phyloP scores from a whole-genome alignment of 306 rosid species.

The Cicer arietinum region DNA sequence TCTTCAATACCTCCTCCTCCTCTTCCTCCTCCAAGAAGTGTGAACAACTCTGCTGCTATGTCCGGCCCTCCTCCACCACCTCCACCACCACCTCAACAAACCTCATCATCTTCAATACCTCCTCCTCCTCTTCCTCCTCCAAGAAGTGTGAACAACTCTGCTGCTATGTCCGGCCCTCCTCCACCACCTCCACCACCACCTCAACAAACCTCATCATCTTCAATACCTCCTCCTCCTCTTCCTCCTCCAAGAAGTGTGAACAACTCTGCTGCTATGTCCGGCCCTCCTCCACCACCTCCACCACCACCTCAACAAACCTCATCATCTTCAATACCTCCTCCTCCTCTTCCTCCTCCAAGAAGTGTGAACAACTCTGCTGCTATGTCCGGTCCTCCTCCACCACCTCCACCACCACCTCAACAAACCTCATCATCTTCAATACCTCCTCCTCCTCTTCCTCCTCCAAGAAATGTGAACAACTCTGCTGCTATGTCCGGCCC shows the following conservation, averaged over 20 bases:
- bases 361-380: neutral
- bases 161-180: too few species aligned
- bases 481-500: constrained; percentile 35
- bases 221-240: constrained; percentile 52
- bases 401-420: too few species aligned
- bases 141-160: neutral
- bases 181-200: constrained; percentile 46
- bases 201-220: constrained; percentile 43
- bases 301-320: constrained; percentile 42
- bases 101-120: constrained; percentile 47
- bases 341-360: constrained; percentile 47
- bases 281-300: too few species aligned
- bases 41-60: neutral
- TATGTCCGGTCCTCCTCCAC: constrained; percentile 39
- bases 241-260: constrained; percentile 36
- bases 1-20: too few species aligned
- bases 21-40: too few species aligned
- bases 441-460: too few species aligned
- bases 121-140: constrained; percentile 53
- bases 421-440: too few species aligned
- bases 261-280: neutral
- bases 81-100: constrained; percentile 40
- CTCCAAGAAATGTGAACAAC: too few species aligned
- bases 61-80: constrained; percentile 54
- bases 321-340: constrained; percentile 49